Evolutionary conservation across 2,329 filamentous ascomycete species (phyloP).

Genomic region (Calonectria crousiana): DNA sequence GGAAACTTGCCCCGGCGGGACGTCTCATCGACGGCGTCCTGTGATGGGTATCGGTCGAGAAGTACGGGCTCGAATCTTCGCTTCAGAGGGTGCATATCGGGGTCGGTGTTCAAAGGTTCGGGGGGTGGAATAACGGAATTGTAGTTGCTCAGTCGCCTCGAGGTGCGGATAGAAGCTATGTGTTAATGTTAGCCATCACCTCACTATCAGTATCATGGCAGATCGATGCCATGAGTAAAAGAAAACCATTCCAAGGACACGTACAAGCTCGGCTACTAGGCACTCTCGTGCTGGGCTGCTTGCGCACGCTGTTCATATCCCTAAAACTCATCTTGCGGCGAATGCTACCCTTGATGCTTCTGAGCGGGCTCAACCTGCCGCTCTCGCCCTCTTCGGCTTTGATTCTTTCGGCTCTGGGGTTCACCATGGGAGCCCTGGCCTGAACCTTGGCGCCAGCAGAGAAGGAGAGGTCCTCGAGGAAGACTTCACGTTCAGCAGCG

Average conservation of each 20-base stretch:
- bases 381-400: slow-evolving; percentile 76
- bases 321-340: slow-evolving; percentile 91
- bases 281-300: slow-evolving; percentile 82
- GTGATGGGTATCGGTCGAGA: slow-evolving; percentile 91
- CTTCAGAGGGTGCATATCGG: slow-evolving; percentile 95
- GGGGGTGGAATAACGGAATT: slow-evolving; percentile 97
- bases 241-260: slow-evolving; percentile 34
- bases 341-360: slow-evolving; percentile 83
- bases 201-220: neutral
- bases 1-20: slow-evolving; percentile 88
- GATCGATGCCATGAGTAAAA: neutral
- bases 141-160: slow-evolving; percentile 93
- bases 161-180: slow-evolving; percentile 78
- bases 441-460: slow-evolving; percentile 84
- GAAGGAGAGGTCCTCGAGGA: slow-evolving; percentile 92
- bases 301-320: slow-evolving; percentile 95
- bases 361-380: slow-evolving; percentile 67
- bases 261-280: slow-evolving; percentile 58
- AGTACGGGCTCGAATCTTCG: slow-evolving; percentile 96
- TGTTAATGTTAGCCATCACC: slow-evolving; percentile 43
- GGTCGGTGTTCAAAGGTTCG: slow-evolving; percentile 88
- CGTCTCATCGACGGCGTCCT: slow-evolving; percentile 82
- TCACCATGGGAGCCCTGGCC: slow-evolving; percentile 77
- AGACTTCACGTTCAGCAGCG: slow-evolving; percentile 92
- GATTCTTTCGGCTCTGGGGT: slow-evolving; percentile 85